Evolutionary conservation across 306 rosid species (phyloP), one percentile per base, ranked within the genome.

Genomic region (Senna tora): DNA sequence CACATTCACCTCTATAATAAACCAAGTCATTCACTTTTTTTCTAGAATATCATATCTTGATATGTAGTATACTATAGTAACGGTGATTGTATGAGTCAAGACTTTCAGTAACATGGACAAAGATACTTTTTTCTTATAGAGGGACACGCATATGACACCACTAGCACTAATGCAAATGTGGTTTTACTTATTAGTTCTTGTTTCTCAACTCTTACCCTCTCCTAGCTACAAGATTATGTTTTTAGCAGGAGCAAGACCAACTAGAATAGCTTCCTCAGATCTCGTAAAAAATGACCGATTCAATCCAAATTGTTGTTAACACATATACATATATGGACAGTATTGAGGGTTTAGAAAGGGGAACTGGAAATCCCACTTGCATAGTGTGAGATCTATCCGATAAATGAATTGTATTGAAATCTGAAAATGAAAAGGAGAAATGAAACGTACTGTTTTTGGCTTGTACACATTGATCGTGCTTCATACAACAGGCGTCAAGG

Each of bases 401-500:
- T 16, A 17, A 60, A n/a, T n/a, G n/a, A 17, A 20, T 60, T 42
- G 21, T 6, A 32, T 9, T 20, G 9, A 41, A 61, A 73, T 61
- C 53, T 56, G 14, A 9, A 55, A 62, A 19, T 2, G 5, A 62
- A 52, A 45, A 16, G 15, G 7, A 51, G 50, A 62, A 66, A 84
- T 34, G 46, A 36, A 69, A 84, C 97, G 75, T 56, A 95, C 99
- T 84, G 77, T 89, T 84, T 72, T 88, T 89, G 38, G 79, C 67
- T 73, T 73, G 80, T 10, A 95, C 96, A 62, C 99, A 95, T 43
- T 77, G 84, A 54, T 95, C 97, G 58, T 95, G 99, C 47, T 78
- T 90, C 99, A 91, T 89, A 50, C 97, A 95, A 47, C 99, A 92
- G 49, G 89, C 86, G 49, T 95, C 99, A 47, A 91, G 94, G 57